Conservation (phyloP, 2,329 filamentous ascomycete species). For the Aureobasidium sp. region DNA sequence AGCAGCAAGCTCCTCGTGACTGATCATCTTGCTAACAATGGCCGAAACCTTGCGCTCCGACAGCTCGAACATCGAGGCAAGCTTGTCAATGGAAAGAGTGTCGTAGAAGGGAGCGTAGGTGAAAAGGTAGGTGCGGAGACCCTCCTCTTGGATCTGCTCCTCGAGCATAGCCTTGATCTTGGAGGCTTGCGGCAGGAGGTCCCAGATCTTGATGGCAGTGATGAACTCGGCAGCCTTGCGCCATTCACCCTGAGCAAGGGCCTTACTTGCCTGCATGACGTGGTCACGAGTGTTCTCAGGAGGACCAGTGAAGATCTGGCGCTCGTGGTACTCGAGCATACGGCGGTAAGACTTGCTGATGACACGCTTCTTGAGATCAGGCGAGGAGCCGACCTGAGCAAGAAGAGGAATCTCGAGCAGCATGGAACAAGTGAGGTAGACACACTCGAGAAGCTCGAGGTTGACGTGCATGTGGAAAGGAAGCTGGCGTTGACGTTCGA, state of each 20-base stretch:
- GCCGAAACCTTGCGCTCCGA: constrained; percentile 84
- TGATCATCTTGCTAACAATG: constrained; percentile 98
- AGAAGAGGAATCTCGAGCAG: constrained; percentile 95
- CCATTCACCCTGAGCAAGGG: constrained; percentile 94
- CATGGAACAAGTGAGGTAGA: constrained; percentile 99
- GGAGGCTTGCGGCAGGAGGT: constrained; percentile 84
- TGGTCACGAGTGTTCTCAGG: constrained; percentile 98
- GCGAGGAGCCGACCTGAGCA: constrained; percentile 91
- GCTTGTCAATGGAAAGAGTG: constrained; percentile 76
- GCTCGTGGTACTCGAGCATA: constrained; percentile 98
- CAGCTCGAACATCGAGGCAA: constrained; percentile 93
- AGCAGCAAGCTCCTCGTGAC: constrained; percentile 92
- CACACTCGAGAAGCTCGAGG: constrained; percentile 92
- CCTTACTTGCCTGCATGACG: constrained; percentile 98
- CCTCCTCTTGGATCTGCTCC: constrained; percentile 97
- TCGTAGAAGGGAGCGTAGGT: constrained; percentile 99
- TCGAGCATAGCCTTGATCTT: constrained; percentile 97
- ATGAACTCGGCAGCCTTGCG: constrained; percentile 92
- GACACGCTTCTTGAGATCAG: constrained; percentile 92
- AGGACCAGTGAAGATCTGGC: constrained; percentile 96
- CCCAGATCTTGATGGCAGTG: constrained; percentile 99
- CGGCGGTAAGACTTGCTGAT: constrained; percentile 99
- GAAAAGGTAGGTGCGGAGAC: constrained; percentile 95
- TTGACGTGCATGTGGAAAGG: constrained; percentile 99
- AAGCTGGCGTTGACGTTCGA: constrained; percentile 93